A percentile compares a stretch with the other conserved stretches of the same genome.
phyloP scores from a whole-genome alignment of 495 filamentous ascomycete species.

The Hyaloscypha bicolor region DNA sequence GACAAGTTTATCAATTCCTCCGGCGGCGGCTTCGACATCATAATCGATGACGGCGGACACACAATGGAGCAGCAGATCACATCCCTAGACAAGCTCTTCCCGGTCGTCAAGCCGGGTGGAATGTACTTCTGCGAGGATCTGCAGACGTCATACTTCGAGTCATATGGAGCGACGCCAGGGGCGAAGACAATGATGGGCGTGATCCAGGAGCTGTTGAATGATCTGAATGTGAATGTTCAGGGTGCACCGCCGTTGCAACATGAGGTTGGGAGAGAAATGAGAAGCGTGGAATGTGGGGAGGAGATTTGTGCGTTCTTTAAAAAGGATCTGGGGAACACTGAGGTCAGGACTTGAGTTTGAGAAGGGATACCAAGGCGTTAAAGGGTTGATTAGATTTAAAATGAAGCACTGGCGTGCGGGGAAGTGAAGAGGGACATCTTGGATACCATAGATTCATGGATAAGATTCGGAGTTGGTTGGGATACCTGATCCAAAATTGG shows the following conservation, averaged over 20 bases:
- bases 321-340: conserved; percentile 11
- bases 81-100: conserved; percentile 13
- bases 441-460: no score
- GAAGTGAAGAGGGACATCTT: background rate
- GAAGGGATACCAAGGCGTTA: background rate
- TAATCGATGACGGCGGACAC: conserved; percentile 27
- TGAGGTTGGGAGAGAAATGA: conserved; percentile 3
- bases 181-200: conserved; percentile 18
- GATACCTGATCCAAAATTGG: background rate
- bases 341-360: conserved; percentile 4
- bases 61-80: conserved; percentile 20
- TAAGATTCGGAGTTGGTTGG: background rate
- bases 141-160: background rate
- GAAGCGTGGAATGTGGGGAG: conserved; percentile 18
- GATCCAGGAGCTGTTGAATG: conserved; percentile 12
- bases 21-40: conserved; percentile 24
- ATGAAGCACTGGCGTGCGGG: background rate
- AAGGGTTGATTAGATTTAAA: background rate
- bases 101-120: conserved; percentile 17
- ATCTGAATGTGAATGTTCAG: conserved; percentile 5
- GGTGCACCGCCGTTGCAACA: background rate
- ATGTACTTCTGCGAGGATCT: conserved; percentile 28
- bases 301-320: conserved; percentile 19
- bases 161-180: background rate
- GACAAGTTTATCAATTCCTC: conserved; percentile 11